Evolutionary conservation across 2,329 filamentous ascomycete genomes (phyloP).

Genomic region (Beauveria pseudobassiana): DNA sequence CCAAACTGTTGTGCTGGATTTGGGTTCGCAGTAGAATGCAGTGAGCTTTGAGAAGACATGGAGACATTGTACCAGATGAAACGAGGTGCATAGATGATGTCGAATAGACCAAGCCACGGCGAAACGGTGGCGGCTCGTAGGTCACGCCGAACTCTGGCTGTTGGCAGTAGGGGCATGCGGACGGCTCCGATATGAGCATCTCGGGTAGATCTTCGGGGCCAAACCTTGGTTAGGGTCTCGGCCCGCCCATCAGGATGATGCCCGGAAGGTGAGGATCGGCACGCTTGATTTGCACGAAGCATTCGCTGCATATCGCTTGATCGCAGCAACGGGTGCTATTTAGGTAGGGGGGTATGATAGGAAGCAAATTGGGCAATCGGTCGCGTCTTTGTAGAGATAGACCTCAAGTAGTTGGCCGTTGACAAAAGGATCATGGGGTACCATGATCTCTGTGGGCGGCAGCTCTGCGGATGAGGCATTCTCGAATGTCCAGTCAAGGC

Average conservation of each 20-base stretch:
- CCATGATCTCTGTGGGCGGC: slow-evolving; percentile 65
- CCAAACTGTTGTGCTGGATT: slow-evolving; percentile 28
- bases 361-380: slow-evolving; percentile 94
- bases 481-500: slow-evolving; percentile 67
- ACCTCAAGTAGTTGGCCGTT: slow-evolving; percentile 94
- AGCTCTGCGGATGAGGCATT: slow-evolving; percentile 67
- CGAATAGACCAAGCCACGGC: slow-evolving; percentile 69
- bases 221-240: slow-evolving; percentile 28
- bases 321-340: slow-evolving; percentile 95
- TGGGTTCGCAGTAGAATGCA: slow-evolving; percentile 52
- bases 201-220: slow-evolving; percentile 45
- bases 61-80: slow-evolving; percentile 41
- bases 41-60: slow-evolving; percentile 79
- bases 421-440: slow-evolving; percentile 78
- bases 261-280: slow-evolving; percentile 81
- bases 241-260: slow-evolving; percentile 49
- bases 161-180: slow-evolving; percentile 90
- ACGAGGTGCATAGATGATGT: slow-evolving; percentile 29
- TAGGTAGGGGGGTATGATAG: slow-evolving; percentile 91
- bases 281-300: slow-evolving; percentile 96
- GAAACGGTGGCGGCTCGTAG: slow-evolving; percentile 82
- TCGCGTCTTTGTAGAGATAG: slow-evolving; percentile 83
- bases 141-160: slow-evolving; percentile 95
- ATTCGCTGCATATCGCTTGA: slow-evolving; percentile 94
- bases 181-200: slow-evolving; percentile 81